These are phyloP conservation scores for Mimosa pudica DNA, from an alignment of 306 rosid species.

Conservation along the genomic window DNA sequence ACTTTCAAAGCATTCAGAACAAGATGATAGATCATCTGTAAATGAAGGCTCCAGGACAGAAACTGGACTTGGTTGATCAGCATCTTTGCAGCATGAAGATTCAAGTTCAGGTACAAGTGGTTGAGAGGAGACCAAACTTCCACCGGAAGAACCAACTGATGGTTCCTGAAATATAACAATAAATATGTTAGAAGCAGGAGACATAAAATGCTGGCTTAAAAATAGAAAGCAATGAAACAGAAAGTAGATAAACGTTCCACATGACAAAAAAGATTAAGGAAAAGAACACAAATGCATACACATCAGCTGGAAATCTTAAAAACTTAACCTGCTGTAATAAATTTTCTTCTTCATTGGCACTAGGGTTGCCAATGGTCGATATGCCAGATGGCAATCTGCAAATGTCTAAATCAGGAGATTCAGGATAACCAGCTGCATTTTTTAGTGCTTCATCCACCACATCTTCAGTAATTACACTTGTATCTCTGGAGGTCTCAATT, in stretches of 20 bases:
- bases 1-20: conserved; percentile 92
- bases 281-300: neutral
- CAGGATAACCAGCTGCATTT: conserved; percentile 36
- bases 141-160: conserved; percentile 43
- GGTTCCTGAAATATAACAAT: conserved; percentile 59
- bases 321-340: conserved; percentile 59
- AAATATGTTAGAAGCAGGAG: conserved; percentile 31
- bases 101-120: conserved; percentile 51
- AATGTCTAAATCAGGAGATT: conserved; percentile 43
- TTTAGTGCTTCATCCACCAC: conserved; percentile 34
- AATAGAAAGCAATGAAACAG: conserved; percentile 26
- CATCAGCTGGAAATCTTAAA: conserved; percentile 21
- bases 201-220: conserved; percentile 14
- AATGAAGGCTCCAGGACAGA: conserved; percentile 88
- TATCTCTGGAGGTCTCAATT: conserved; percentile 34
- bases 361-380: conserved; percentile 30
- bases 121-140: conserved; percentile 46
- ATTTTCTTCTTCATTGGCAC: conserved; percentile 39
- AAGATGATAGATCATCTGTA: conserved; percentile 75
- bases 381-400: conserved; percentile 44
- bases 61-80: conserved; percentile 97
- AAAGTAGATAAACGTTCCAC: conserved; percentile 5
- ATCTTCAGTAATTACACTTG: conserved; percentile 40
- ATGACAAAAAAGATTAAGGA: neutral
- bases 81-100: conserved; percentile 73